phyloP scores from a whole-genome alignment of 176 grass and related monocot species.

The bread wheat (Triticum aestivum) region IWGSC_CS_RefSeq_v2.1 NC_057808.1:81848021-81848520 shows the following conservation, averaged over 20 bases:
- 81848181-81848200: slow-evolving; percentile 7
- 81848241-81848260: background rate
- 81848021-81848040: background rate
- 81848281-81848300: background rate
- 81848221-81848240: background rate
- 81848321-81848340: background rate
- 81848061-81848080: slow-evolving; percentile 1
- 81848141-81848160: slow-evolving; percentile 14
- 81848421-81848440: slow-evolving; percentile 1
- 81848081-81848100: slow-evolving; percentile 24
- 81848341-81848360: background rate
- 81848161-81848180: background rate
- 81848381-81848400: background rate
- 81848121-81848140: background rate
- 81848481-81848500: background rate
- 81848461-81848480: background rate
- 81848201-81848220: background rate
- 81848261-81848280: background rate
- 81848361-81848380: background rate
- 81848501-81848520: background rate
- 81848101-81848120: background rate
- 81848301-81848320: background rate
- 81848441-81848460: slow-evolving; percentile 15
- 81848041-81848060: background rate
- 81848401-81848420: background rate